Conservation (phyloP, 1,139 yeast species). For the Meyerozyma sp. region DNA sequence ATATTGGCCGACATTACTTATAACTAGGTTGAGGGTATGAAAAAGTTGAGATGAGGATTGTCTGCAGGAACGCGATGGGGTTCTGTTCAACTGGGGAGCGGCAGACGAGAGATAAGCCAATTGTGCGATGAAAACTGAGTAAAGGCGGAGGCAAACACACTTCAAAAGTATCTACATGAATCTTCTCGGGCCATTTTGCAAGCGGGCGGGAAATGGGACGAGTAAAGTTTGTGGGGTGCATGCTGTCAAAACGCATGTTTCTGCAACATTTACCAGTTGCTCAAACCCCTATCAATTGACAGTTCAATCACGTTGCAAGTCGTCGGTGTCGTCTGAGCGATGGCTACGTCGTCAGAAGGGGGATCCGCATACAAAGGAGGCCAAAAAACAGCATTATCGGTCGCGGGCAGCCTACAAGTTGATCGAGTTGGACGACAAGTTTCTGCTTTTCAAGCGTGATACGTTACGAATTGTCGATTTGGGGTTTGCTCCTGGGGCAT, state of each 20-base stretch:
- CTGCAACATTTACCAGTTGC: not conserved
- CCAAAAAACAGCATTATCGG: conserved; percentile 56
- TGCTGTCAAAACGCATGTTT: not conserved
- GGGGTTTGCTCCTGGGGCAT: conserved; percentile 48
- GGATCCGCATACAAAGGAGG: conserved; percentile 63
- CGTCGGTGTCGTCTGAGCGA: conserved; percentile 49
- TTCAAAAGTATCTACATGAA: too few species aligned
- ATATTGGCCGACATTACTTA: not conserved
- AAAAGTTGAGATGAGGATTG: conserved; percentile 1
- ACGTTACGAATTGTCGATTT: conserved; percentile 68
- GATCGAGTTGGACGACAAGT: conserved; percentile 62
- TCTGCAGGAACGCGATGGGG: not conserved
- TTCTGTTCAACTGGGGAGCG: not conserved
- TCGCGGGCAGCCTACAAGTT: conserved; percentile 92
- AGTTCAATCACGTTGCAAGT: not conserved
- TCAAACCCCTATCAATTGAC: not conserved
- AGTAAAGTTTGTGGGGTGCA: too few species aligned
- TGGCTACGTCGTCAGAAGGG: conserved; percentile 71
- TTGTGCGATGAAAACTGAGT: too few species aligned
- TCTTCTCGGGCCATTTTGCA: too few species aligned
- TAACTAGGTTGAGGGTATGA: not conserved
- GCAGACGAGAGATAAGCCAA: not conserved
- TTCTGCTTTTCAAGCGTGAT: conserved; percentile 46
- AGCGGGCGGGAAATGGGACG: too few species aligned
- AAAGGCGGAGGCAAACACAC: too few species aligned